These are phyloP conservation scores for Pythium coloratum DNA, from an alignment of 352 stramenopile genomes.

Conservation along the genomic window DNA sequence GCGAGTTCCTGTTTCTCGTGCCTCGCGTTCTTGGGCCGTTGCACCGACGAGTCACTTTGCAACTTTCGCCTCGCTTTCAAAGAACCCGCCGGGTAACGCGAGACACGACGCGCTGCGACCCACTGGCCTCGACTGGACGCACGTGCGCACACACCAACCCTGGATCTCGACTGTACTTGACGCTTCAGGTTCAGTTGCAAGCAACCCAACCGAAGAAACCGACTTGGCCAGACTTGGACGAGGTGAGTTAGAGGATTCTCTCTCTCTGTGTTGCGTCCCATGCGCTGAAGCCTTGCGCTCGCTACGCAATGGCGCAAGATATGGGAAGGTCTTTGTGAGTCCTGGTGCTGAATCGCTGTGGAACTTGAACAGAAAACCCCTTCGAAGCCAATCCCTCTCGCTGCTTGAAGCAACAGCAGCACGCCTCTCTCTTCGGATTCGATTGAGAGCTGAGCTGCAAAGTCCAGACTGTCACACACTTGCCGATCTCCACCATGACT, in stretches of 20 bases:
- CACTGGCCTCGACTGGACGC: constrained; percentile 2
- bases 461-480: constrained; percentile 11
- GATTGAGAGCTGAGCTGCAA: not conserved
- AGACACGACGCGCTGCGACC: constrained; percentile 9
- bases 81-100: constrained; percentile 21
- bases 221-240: not conserved
- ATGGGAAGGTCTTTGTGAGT: not conserved
- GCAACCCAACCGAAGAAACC: not conserved
- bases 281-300: constrained; percentile 1
- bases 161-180: not conserved
- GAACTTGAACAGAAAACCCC: constrained; percentile 14
- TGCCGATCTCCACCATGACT: constrained; percentile 17
- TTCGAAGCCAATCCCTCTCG: not conserved
- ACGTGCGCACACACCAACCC: not conserved
- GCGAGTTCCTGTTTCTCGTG: not conserved
- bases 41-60: constrained; percentile 26
- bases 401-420: constrained; percentile 1
- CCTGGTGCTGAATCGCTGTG: constrained; percentile 5
- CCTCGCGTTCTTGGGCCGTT: constrained; percentile 4
- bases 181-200: constrained; percentile 3
- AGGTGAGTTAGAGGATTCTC: not conserved
- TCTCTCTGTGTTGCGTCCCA: not conserved
- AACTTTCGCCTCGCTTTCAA: constrained; percentile 40
- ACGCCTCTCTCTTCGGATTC: not conserved
- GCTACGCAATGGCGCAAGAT: constrained; percentile 1